These are phyloP conservation scores for Sistotremastrum niveocremeum DNA, from an alignment of 768 basidiomycete genomes.

Conservation along the genomic window DNA sequence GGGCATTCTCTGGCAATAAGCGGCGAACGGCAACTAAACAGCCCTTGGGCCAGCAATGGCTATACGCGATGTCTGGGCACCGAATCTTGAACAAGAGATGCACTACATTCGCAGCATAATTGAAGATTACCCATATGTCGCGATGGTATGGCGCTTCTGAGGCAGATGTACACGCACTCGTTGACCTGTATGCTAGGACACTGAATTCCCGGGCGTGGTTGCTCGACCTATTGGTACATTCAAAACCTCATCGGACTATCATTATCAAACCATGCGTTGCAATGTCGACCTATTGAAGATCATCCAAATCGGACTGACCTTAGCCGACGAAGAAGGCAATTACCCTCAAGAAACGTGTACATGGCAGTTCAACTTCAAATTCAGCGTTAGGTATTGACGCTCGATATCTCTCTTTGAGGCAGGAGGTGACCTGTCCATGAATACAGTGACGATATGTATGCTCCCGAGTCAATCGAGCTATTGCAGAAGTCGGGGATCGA, in stretches of 20 bases:
- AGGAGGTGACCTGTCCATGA: not conserved
- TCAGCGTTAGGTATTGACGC: conserved; percentile 56
- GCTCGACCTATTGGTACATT: conserved; percentile 94
- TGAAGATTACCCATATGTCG: conserved; percentile 85
- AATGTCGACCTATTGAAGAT: conserved; percentile 97
- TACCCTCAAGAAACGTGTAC: conserved; percentile 82
- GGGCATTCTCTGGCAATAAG: no score
- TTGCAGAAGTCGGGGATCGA: conserved; percentile 93
- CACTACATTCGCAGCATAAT: conserved; percentile 73
- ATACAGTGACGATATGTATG: conserved; percentile 90
- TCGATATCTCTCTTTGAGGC: conserved; percentile 3
- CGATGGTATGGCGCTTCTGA: conserved; percentile 52
- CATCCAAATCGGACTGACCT: conserved; percentile 92
- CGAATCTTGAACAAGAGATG: conserved; percentile 90
- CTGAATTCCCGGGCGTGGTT: conserved; percentile 97
- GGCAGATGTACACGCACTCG: conserved; percentile 16
- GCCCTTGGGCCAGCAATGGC: no score
- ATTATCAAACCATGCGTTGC: conserved; percentile 99
- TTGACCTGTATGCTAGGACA: conserved; percentile 48
- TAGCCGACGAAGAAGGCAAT: conserved; percentile 89
- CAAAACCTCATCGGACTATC: conserved; percentile 95
- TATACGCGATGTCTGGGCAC: conserved; percentile 92
- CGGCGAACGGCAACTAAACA: no score
- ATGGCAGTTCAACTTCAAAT: conserved; percentile 99
- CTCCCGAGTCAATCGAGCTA: conserved; percentile 92